Base-by-base conservation (phyloP, 495 filamentous ascomycete genomes). In the Apiosordaria backusii region DNA sequence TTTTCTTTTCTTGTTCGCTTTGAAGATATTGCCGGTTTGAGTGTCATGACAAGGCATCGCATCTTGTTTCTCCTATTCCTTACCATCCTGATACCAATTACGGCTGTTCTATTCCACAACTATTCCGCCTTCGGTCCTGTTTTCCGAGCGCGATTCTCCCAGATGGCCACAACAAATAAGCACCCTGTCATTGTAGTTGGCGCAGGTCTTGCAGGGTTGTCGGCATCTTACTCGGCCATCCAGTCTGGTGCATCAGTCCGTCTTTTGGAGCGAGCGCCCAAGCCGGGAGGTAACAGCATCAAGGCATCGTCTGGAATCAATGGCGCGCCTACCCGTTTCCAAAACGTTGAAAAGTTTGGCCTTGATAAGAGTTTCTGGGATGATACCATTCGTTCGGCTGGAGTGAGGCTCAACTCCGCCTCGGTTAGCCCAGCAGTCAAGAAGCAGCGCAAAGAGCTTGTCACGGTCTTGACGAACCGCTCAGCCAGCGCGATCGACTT, bases 261-360 rank as follows among this genome's bases (percentile, higher is more conserved):
- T 29, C 71, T 88, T 60, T 75, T 88, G n/a, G 85, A 88, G 58
- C 78, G 83, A 6, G 77, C 79, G 10, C 62, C 79, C 13, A 86
- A 84, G 65, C 84, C 85, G 0, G 86, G 86, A n/a, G 85, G 86
- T 7, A 88, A 88, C 68, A 82, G 78, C 71, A 86, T 87, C 72
- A 88, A 88, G 68, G 86, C 86, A 1, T 86, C 85, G 0, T 87
- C 85, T 0, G 85, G 85, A 4, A 88, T 88, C 74, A 88, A 87
- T 69, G 86, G 84, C 6, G 83, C 84, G 0, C 79, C 80, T 16
- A 86, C 84, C 0, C 73, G 75, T 18, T 86, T 81, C 66, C 85
- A 87, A 68, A 67, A 72, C n/a, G 63, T n/a, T 3, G 67, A 63
- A 54, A 23, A 59, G 52, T 62, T 60, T 19, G 60, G 69, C 10